A percentile compares a stretch with the other conserved stretches of the same genome.
These are phyloP conservation scores for Anisogramma anomala DNA, from an alignment of 2,329 filamentous ascomycete species.

Conservation along the genomic window DNA sequence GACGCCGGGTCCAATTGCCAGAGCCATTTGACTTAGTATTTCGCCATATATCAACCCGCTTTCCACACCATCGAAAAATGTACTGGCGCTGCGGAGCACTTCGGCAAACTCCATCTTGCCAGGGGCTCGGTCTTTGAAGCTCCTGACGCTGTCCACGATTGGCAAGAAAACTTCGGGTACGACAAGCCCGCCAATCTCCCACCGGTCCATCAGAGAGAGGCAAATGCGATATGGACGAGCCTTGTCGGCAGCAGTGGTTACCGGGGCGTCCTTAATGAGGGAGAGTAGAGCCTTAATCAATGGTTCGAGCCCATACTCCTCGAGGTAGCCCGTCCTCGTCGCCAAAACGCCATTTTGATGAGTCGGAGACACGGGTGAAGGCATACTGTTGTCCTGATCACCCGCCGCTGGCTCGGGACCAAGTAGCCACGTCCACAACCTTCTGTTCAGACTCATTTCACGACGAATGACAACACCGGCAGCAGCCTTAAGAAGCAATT, in stretches of 20 bases:
- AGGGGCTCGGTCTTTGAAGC: slow-evolving; percentile 55
- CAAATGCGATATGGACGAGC: slow-evolving; percentile 84
- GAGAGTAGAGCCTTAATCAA: slow-evolving; percentile 63
- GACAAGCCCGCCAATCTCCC: slow-evolving; percentile 88
- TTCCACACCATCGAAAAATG: slow-evolving; percentile 96
- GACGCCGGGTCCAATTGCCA: slow-evolving; percentile 40
- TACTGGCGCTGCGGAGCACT: slow-evolving; percentile 81
- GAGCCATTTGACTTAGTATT: slow-evolving; percentile 55
- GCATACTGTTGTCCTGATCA: slow-evolving; percentile 36
- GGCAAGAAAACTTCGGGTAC: slow-evolving; percentile 83
- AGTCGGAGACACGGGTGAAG: slow-evolving; percentile 34
- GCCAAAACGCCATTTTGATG: slow-evolving; percentile 34
- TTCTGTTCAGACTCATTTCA: slow-evolving; percentile 93
- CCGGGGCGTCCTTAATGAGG: slow-evolving; percentile 49
- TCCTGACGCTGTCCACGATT: slow-evolving; percentile 66
- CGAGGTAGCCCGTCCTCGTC: slow-evolving; percentile 70
- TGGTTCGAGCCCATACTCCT: slow-evolving; percentile 62
- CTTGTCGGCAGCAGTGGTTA: slow-evolving; percentile 48
- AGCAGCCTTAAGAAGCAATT: slow-evolving; percentile 70
- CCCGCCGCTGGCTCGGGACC: slow-evolving; percentile 54
- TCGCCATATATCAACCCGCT: slow-evolving; percentile 87
- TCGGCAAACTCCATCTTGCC: slow-evolving; percentile 67
- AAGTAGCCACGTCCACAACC: slow-evolving; percentile 92
- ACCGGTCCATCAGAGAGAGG: slow-evolving; percentile 92
- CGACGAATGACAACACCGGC: slow-evolving; percentile 77